Evolutionary conservation across 2,329 filamentous ascomycete genomes (phyloP).

Genomic region (Phaeoacremonium minimum): DNA sequence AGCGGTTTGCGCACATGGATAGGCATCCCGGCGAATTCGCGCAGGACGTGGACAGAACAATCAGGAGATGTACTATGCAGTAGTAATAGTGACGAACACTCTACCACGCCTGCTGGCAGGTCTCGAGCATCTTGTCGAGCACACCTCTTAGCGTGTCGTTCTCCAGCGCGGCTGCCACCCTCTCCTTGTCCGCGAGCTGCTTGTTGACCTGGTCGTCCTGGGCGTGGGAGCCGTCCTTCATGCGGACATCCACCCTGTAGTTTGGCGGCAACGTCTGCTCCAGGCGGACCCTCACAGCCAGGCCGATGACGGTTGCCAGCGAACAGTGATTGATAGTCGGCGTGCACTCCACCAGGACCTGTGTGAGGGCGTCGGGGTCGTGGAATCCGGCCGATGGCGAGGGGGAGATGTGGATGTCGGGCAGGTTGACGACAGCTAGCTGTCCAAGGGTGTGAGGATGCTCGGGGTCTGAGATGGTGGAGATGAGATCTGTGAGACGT

Average conservation of each 20-base stretch:
- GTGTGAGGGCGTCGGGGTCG: slow-evolving; percentile 55
- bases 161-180: slow-evolving; percentile 90
- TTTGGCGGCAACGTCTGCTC: slow-evolving; percentile 88
- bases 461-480: slow-evolving; percentile 92
- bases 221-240: slow-evolving; percentile 93
- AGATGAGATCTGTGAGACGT: slow-evolving; percentile 72
- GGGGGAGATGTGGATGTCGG: slow-evolving; percentile 78
- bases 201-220: slow-evolving; percentile 96
- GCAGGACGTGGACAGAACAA: too few relatives aligned
- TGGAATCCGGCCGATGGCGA: slow-evolving; percentile 54
- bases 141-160: slow-evolving; percentile 88
- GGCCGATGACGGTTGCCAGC: slow-evolving; percentile 89
- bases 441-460: slow-evolving; percentile 92
- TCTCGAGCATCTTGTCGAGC: slow-evolving; percentile 89
- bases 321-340: slow-evolving; percentile 97
- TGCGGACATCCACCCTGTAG: slow-evolving; percentile 86
- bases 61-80: too few relatives aligned
- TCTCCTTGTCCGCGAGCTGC: slow-evolving; percentile 92
- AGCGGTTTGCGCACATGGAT: too few relatives aligned
- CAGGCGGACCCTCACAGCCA: slow-evolving; percentile 86
- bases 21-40: too few relatives aligned
- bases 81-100: background rate
- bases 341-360: slow-evolving; percentile 82
- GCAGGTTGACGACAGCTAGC: slow-evolving; percentile 91
- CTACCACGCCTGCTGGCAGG: slow-evolving; percentile 65